Base-by-base conservation (phyloP, 441 rosid genomes). In the Flueggea neowawraea region DNA sequence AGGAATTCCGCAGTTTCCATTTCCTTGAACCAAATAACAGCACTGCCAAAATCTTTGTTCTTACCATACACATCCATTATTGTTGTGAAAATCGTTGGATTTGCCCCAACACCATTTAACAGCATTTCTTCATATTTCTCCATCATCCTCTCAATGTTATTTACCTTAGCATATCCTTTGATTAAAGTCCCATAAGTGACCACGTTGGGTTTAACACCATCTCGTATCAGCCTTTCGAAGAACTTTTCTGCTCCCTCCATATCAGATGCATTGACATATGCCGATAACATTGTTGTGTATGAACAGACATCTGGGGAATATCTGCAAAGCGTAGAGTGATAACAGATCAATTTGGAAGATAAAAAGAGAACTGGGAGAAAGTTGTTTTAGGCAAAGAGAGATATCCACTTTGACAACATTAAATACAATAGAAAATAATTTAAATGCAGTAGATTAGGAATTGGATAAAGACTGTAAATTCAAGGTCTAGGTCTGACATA, bases 201-300 rank as follows among this genome's bases (percentile, higher is more conserved):
- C 53, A 88, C 68, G 54, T 88, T 88, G 6, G 97, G 93, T 63
- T 68, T 55, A 52, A 90, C 73, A 28, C 91, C 84, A 10, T 90
- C 98, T 68, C 66, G 84, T 75, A 77, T 90, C 63, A 90, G 65
- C 76, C 95, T 75, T 69, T 22, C 75, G 73, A 87, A 87, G 84
- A 90, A 90, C 12, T 83, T 94, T 72, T 89, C 89, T 31, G 96
- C 97, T 64, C 97, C 95, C 16, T 81, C 93, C 93, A 90, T 81
- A 70, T 94, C 97, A 1, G 84, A 78, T 7, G 94, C 91, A 66
- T 91, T 94, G 52, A 91, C 91, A 70, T 90, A 90, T 4, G 99
- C 95, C 58, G 90, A 87, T 70, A 94, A 64, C 99, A 94, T 90
- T n/a, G 96, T 94, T 64, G 97, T 84, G 68, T 94, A 94, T 53